Percentiles rank a stretch among this genome's conserved stretches.
phyloP scores from a whole-genome alignment of 495 filamentous ascomycete genomes.

The Penicillium canescens region DNA sequence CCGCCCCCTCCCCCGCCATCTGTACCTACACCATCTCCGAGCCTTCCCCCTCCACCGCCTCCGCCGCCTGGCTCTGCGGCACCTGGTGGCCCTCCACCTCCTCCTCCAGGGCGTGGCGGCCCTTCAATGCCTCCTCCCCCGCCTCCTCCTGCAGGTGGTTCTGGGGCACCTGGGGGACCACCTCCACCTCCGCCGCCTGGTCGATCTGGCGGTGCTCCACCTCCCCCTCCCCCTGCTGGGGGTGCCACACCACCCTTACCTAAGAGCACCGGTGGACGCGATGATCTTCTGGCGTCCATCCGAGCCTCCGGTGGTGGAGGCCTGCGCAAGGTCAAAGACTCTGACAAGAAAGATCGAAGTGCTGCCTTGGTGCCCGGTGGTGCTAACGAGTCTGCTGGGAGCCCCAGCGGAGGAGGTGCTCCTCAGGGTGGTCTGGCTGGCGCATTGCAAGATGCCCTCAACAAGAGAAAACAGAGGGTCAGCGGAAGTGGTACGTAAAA shows the following conservation, averaged over 20 bases:
- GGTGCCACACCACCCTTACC: slow-evolving; percentile 61
- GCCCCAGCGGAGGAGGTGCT: slow-evolving; percentile 51
- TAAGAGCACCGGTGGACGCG: slow-evolving; percentile 48
- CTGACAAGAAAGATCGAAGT: slow-evolving; percentile 79
- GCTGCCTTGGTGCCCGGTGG: slow-evolving; percentile 64
- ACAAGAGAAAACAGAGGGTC: slow-evolving; percentile 84
- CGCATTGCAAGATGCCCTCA: slow-evolving; percentile 74
- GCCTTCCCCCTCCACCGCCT: slow-evolving; percentile 23
- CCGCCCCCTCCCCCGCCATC: slow-evolving; percentile 30
- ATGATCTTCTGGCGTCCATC: slow-evolving; percentile 80
- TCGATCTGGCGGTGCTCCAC: slow-evolving; percentile 51
- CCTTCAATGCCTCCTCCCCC: slow-evolving; percentile 51
- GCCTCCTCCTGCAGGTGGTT: slow-evolving; percentile 27
- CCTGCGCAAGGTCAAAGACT: slow-evolving; percentile 78
- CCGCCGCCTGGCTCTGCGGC: slow-evolving; percentile 30
- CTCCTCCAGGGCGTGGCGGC: slow-evolving; percentile 30
- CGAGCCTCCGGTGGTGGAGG: slow-evolving; percentile 69
- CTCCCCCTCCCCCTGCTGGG: slow-evolving; percentile 68
- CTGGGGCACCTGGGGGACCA: slow-evolving; percentile 50
- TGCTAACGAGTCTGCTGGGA: slow-evolving; percentile 50
- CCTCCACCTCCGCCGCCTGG: slow-evolving; percentile 45
- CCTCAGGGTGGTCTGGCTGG: slow-evolving; percentile 72
- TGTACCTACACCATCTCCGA: slow-evolving; percentile 7
- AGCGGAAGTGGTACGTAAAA: slow-evolving; percentile 79
- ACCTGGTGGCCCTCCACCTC: slow-evolving; percentile 22